Evolutionary conservation across 2,329 filamentous ascomycete species (phyloP), one percentile per base, ranked within the genome.

Genomic region (Aspergillus sojae): DNA sequence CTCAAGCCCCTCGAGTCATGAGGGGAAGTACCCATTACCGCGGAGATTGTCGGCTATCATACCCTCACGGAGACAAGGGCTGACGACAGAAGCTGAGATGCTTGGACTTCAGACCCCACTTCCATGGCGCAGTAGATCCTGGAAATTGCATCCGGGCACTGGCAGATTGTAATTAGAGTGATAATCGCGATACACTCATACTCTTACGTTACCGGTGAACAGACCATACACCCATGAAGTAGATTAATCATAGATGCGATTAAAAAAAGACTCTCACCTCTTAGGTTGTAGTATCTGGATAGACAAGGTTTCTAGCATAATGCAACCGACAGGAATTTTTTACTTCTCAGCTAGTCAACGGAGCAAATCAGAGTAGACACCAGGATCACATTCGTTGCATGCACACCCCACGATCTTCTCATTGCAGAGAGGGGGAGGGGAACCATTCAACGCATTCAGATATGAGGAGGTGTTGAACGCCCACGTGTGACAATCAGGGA

Each of bases 401-500:
- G 21, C 16, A 55, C 50, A 36, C 9, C 50, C 52, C 52, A 26
- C 52, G 52, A 55, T 55, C 52, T 55, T 55, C 32, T 55, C 21
- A 23, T 12, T 54, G 19, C 50, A 54, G 21, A 19, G 28, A 54
- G 54, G 54, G 28, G n/a, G 34, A 36, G 28, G 45, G 39, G 36
- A 52, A 28, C 57, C n/a, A 59, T 10, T 41, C 11, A 55, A 62
- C 56, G 58, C 16, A 43, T 60, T 50, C 55, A 34, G 41, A 53
- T 9, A 53, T 53, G 48, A 53, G 48, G 50, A 39, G 28, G 36
- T 54, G 48, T 45, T 52, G 39, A 60, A 61, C 41, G 34, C 65
- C 65, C 66, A 68, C 65, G 65, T 67, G 66, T 63, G 32, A 60
- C 45, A 28, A 59, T 61, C 56, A 60, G 23, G 63, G 61, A 59